Base-by-base conservation (phyloP, 1,139 yeast genomes). In the Zygotorulaspora mrakii region DNA sequence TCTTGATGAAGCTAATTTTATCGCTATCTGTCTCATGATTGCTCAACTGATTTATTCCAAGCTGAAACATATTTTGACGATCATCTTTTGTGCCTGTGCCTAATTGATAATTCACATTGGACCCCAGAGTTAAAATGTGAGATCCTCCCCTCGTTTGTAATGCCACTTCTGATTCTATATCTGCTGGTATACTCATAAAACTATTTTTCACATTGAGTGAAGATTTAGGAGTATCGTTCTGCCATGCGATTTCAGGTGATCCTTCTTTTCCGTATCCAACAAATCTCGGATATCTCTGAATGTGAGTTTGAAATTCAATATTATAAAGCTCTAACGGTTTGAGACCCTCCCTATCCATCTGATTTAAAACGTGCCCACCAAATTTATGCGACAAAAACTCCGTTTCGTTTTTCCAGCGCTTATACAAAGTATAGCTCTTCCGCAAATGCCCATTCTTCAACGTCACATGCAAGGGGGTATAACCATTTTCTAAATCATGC, bases 401-500 rank as follows among this genome's bases (percentile, higher is more conserved):
- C 33, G 45, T 43, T 13, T 55, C 56, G 10, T 42, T 44, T 79
- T 71, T 44, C 83, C 87, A 56, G 70, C 65, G 52, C 68, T 77
- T 30, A 82, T 69, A 29, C 79, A 79, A 52, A 76, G 75, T 39
- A 36, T 55, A 60, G n/a, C 59, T 52, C 33, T 58, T 59, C 29
- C 53, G 45, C 12, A 60, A 39, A 21, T 54, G 43, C 4, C 61
- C 59, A 18, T 38, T 38, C 31, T 45, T 51, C 24, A 61, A 38
- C 4, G 55, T 40, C 2, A 54, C 45, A 61, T 89, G 96, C 31
- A 88, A 67, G 22, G 88, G 78, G 28, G 86, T 83, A 84, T 95
- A 88, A 1, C 88, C 86, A 55, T 77, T 86, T 60, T 89, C 96
- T 42, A 68, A 68, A 58, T 89, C 96, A 1, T 69, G 64, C 0